These are phyloP conservation scores for Fusarium austroafricanum DNA, from an alignment of 2,329 filamentous ascomycete species.

Conservation along the genomic window DNA sequence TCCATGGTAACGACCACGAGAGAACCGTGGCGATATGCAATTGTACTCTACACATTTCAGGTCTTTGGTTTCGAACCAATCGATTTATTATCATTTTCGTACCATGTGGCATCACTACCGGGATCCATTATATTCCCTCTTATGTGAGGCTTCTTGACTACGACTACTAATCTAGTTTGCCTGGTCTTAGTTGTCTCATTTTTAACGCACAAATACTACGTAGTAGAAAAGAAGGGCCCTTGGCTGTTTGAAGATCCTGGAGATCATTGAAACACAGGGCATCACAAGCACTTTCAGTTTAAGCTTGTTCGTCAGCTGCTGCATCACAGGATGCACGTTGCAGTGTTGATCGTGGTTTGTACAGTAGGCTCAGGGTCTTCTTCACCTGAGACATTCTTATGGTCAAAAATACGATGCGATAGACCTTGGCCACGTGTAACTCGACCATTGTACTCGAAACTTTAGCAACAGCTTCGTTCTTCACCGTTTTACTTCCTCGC, in stretches of 20 bases:
- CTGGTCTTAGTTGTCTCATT: not conserved
- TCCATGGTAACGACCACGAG: not conserved
- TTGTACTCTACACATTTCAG: too few species aligned
- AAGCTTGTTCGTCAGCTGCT: not conserved
- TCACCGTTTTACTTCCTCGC: not conserved
- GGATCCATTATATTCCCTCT: not conserved
- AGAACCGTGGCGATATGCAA: not conserved
- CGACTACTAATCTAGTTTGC: not conserved
- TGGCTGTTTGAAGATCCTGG: constrained; percentile 7
- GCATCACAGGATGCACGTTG: not conserved
- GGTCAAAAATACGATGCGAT: not conserved
- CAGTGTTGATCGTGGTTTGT: not conserved
- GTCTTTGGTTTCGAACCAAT: too few species aligned
- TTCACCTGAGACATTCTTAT: not conserved
- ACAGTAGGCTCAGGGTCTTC: not conserved
- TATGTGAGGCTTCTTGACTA: not conserved
- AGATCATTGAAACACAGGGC: not conserved
- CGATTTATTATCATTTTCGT: too few species aligned
- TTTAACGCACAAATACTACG: not conserved
- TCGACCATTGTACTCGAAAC: not conserved
- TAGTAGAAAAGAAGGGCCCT: not conserved
- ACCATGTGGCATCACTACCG: too few species aligned
- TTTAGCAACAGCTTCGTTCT: not conserved
- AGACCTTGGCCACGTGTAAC: constrained; percentile 7
- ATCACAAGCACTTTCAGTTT: not conserved